Evolutionary conservation across 306 rosid species (phyloP), one percentile per base, ranked within the genome.

Genomic region (Cucurbita argyrosperma): DNA sequence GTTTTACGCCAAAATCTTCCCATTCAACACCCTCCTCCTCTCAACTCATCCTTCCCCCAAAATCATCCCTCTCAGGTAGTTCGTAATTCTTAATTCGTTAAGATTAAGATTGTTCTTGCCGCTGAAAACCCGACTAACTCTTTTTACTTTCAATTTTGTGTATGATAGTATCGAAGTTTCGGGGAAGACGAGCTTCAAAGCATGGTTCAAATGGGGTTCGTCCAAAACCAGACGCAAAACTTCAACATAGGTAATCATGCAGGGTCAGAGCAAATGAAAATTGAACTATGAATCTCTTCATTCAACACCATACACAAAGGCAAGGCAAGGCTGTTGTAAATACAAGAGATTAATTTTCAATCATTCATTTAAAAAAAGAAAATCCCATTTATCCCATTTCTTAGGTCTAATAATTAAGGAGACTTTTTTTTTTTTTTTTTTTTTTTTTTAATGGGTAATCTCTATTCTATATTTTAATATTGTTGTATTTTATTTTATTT

Each of bases 141-240:
- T 4, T 51, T 51, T 14, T 5, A 2, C 9, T 64, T 67, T 67
- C 4, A 0, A 70, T 72, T 30, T 11, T 38, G 23, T 6, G 70
- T 39, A 55, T 13, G 50, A 58, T 88, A 91, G 97, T 87, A 47
- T 83, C 89, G 90, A 80, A 26, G 26, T 51, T 89, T 91, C 70
- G 85, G 80, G 68, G 99, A 89, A 78, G 99, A 94, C 46, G 97
- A 91, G 21, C 86, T 94, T 30, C 85, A 90, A 77, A 85, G 83
- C 71, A 85, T 94, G 78, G 99, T 94, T 61, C 96, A 94, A 35
- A 94, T 91, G 99, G 95, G 98, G 5, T 83, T 84, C 74, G 85
- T 89, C 76, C 97, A 87, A 84, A 86, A 77, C 82, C 77, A 78
- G 26, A 80, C 65, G 72, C 79, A 83, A 61, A 88, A 73, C 81